Evolutionary conservation across 768 basidiomycete genomes (phyloP).

Genomic region (Hygrocybe coccinea): DNA sequence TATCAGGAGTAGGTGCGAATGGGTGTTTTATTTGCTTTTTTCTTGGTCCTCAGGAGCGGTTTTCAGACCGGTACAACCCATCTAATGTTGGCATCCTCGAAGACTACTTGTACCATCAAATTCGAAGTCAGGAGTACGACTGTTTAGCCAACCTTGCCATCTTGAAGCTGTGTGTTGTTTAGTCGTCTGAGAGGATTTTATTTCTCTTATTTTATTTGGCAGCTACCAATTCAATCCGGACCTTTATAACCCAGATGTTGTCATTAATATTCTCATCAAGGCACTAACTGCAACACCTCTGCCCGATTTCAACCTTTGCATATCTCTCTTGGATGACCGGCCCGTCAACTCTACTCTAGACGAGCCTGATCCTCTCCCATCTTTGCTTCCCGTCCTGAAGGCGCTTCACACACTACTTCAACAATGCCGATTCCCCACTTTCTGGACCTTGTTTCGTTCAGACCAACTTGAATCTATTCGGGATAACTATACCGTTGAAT

Average conservation of each 20-base stretch:
- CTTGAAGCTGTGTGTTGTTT: constrained; percentile 68
- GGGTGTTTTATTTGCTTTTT: neutral
- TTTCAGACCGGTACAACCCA: constrained; percentile 91
- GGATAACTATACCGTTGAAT: constrained; percentile 84
- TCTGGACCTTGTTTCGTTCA: constrained; percentile 75
- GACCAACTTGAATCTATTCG: constrained; percentile 64
- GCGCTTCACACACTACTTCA: constrained; percentile 65
- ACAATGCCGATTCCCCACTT: constrained; percentile 82
- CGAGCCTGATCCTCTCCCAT: constrained; percentile 76
- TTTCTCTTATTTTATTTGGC: constrained; percentile 5
- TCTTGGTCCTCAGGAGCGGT: constrained; percentile 8
- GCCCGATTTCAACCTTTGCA: constrained; percentile 92
- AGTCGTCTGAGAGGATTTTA: neutral
- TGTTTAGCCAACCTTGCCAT: constrained; percentile 93
- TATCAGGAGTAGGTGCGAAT: constrained; percentile 79
- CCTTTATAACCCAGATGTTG: constrained; percentile 87
- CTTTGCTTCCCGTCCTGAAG: constrained; percentile 63
- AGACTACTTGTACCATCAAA: constrained; percentile 95
- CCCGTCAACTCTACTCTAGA: constrained; percentile 51
- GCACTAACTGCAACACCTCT: constrained; percentile 77
- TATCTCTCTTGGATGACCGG: constrained; percentile 85
- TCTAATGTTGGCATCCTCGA: constrained; percentile 89
- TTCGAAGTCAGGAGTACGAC: constrained; percentile 87
- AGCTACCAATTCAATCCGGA: constrained; percentile 97
- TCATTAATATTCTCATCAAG: constrained; percentile 92